Base-by-base conservation (phyloP, 306 rosid genomes). In the Castanospermum australe region DNA sequence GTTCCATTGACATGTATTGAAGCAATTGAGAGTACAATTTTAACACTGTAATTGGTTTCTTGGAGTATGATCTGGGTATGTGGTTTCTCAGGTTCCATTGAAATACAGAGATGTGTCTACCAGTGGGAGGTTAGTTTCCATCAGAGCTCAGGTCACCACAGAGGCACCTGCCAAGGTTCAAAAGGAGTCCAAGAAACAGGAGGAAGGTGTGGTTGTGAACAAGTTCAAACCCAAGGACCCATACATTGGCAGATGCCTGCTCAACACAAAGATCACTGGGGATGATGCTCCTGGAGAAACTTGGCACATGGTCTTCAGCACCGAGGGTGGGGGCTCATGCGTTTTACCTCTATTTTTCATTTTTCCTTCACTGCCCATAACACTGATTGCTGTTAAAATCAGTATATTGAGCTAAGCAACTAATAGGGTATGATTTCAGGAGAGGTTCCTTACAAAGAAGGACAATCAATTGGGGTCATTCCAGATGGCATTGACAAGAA, bases 281-380 rank as follows among this genome's bases (percentile, higher is more conserved):
- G 99, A 96, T 75, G 99, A 96, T 77, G 99, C 99, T 48, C 99
- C 99, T 8, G 99, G 99, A 15, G 99, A 96, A 80, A 96, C 99
- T 3, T 93, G 98, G 97, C 99, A 96, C 84, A 96, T 96, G 98
- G 98, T 96, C 63, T 96, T 96, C 93, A 90, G 75, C 88, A 96
- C 99, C 10, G 99, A 96, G 54, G 99, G 98, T 96, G 73, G 48
- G 79, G 21, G 17, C 75, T 75, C 22, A 18, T 28, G 15, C 2
- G 5, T 59, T 36, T 67, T 75, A 4, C 24, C 44, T 56, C 50
- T 30, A 7, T 20, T 48, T 17, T 30, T 33, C 50, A 41, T 17
- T 56, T 8, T 60, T 30, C 25, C 0, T 11, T 62, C 62, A 47
- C 18, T 32, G 3, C 15, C n/a, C 61, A 32, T 59, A 24, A n/a